Evolutionary conservation across 2,329 filamentous ascomycete species (phyloP).

Genomic region (Colletotrichum australisinense): DNA sequence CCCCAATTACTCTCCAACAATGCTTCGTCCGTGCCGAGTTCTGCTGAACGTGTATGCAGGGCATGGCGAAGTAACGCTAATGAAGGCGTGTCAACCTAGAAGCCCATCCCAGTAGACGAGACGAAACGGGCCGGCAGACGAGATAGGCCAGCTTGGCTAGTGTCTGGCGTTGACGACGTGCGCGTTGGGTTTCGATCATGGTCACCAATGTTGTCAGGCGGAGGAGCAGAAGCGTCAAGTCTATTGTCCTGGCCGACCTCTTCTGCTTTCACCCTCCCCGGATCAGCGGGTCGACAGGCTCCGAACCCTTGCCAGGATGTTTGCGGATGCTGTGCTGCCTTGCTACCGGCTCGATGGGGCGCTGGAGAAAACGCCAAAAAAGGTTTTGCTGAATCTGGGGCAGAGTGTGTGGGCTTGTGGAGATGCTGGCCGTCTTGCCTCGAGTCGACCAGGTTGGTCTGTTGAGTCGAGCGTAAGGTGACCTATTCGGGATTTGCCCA

Average conservation of each 20-base stretch:
- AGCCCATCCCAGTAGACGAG: background rate
- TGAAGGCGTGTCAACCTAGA: background rate
- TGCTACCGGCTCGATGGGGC: background rate
- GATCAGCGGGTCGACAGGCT: constrained; percentile 36
- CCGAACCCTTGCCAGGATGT: constrained; percentile 25
- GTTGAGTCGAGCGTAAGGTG: background rate
- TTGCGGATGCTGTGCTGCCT: constrained; percentile 15
- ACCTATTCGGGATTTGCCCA: background rate
- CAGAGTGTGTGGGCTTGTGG: constrained; percentile 29
- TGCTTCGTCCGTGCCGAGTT: background rate
- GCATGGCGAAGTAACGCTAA: background rate
- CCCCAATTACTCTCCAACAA: background rate
- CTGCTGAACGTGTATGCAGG: background rate
- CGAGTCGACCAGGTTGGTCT: constrained; percentile 2
- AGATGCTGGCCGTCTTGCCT: constrained; percentile 31
- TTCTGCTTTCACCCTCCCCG: constrained; percentile 16
- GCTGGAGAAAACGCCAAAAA: constrained; percentile 18
- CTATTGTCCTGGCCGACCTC: background rate
- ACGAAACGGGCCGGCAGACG: constrained; percentile 1
- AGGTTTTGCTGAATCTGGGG: constrained; percentile 28
- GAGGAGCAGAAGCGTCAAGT: background rate
- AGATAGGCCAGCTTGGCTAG: background rate
- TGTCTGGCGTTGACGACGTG: background rate
- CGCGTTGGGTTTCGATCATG: background rate
- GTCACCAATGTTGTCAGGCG: background rate